phyloP scores from a whole-genome alignment of 2,329 filamentous ascomycete genomes.

The Stachybotrys chartarum region DNA sequence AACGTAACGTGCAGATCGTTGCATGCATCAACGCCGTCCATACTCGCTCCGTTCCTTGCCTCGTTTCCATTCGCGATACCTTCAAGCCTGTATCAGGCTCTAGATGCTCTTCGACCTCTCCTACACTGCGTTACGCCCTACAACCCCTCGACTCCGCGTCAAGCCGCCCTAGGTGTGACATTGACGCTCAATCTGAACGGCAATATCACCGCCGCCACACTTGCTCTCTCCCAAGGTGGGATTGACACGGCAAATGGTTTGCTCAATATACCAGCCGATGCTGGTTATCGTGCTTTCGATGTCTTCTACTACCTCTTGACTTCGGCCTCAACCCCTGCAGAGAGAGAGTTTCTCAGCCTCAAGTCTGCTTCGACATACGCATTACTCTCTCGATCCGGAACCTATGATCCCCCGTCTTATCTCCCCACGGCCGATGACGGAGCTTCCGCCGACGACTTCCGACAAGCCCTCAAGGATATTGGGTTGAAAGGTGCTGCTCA shows the following conservation, averaged over 20 bases:
- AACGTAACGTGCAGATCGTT: constrained; percentile 57
- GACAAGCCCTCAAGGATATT: constrained; percentile 77
- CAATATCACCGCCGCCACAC: constrained; percentile 64
- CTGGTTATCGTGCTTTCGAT: constrained; percentile 88
- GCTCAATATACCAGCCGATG: constrained; percentile 68
- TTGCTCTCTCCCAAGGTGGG: constrained; percentile 79
- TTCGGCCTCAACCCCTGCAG: constrained; percentile 79
- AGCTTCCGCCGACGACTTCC: constrained; percentile 89
- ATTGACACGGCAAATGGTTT: constrained; percentile 79
- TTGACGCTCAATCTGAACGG: constrained; percentile 78
- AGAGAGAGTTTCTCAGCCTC: constrained; percentile 81
- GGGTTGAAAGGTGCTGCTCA: constrained; percentile 85
- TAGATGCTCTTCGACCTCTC: constrained; percentile 80
- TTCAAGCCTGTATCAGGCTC: constrained; percentile 64
- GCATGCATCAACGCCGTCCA: constrained; percentile 79
- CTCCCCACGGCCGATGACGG: constrained; percentile 88
- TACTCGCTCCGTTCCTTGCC: constrained; percentile 73
- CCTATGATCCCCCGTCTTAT: constrained; percentile 79
- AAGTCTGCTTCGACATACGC: constrained; percentile 70
- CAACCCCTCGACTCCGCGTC: constrained; percentile 77
- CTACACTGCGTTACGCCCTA: constrained; percentile 79
- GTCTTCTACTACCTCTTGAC: constrained; percentile 97
- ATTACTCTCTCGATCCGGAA: constrained; percentile 74
- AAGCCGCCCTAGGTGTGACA: constrained; percentile 73
- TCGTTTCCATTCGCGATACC: constrained; percentile 77